Evolutionary conservation across 2,329 filamentous ascomycete genomes (phyloP), one percentile per base, ranked within the genome.

Genomic region (Epichloe baconii): DNA sequence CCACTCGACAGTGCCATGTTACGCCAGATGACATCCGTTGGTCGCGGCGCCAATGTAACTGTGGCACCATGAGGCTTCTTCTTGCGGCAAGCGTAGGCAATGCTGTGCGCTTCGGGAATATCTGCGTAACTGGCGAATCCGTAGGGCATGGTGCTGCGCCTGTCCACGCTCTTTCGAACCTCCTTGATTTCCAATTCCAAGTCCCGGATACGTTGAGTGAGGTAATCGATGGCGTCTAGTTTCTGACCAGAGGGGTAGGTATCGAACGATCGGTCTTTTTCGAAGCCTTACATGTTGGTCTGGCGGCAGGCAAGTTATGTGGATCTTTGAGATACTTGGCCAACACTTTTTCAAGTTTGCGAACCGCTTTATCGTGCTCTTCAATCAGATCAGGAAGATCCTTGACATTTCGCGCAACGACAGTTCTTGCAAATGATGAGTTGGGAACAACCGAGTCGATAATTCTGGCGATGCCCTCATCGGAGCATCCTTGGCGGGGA

Each of bases 11-110:
- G 71, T 5, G 81, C 77, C 71, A 98, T 78, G 61, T 98, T 98
- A 64, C 88, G 85, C 93, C 93, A 98, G 57, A 98, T 95, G 49
- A 98, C 79, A 64, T 97, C 91, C 63, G 86, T 88, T 3, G 93
- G 91, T 53, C 82, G 81, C 2, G 93, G 89, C 1, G 93, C 90
- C 14, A 97, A 75, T 5, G 72, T 75, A 51, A 98, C 80, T 0
- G 79, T 86, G 0, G 88, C 82, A 5, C 88, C 88, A 41, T 86
- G 76, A 0, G 88, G 87, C 58, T 85, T 85, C 71, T 93, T 93
- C 47, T 82, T 86, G 53, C 86, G 85, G 21, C 85, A 80, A 10
- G 83, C 78, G 67, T 86, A 95, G 11, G 90, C 93, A 55, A 95
- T 89, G 19, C 79, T 80, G 62, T 98, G 93, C 0, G 93, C 88